Evolutionary conservation across 2,329 filamentous ascomycete species (phyloP).

Genomic region (Penicillium sp.): DNA sequence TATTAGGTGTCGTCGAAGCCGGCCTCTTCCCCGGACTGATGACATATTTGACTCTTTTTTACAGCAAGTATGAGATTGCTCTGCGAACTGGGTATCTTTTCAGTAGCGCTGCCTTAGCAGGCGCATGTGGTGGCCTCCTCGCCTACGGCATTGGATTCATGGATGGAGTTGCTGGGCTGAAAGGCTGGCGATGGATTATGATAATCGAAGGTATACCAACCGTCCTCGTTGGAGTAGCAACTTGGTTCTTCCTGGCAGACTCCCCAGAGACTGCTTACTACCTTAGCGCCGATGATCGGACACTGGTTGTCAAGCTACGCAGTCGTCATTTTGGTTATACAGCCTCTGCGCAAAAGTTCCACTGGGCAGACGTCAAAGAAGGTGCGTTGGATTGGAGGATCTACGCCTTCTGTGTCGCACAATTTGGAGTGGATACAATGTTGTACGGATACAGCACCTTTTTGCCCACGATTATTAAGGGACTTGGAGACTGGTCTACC

Average conservation of each 20-base stretch:
- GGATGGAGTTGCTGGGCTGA: slow-evolving; percentile 67
- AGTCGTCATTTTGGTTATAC: slow-evolving; percentile 56
- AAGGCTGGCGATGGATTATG: slow-evolving; percentile 76
- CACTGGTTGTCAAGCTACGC: slow-evolving; percentile 59
- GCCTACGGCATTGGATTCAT: slow-evolving; percentile 76
- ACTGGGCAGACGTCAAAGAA: slow-evolving; percentile 67
- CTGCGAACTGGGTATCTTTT: slow-evolving; percentile 76
- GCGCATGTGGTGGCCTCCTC: slow-evolving; percentile 73
- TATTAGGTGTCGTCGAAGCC: slow-evolving; percentile 66
- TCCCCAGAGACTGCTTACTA: slow-evolving; percentile 68
- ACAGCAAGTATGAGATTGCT: slow-evolving; percentile 74
- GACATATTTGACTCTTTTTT: slow-evolving; percentile 76
- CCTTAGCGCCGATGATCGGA: slow-evolving; percentile 63
- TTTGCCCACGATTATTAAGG: slow-evolving; percentile 76
- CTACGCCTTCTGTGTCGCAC: slow-evolving; percentile 69
- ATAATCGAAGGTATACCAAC: slow-evolving; percentile 62
- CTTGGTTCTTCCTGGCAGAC: slow-evolving; percentile 67
- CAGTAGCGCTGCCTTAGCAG: slow-evolving; percentile 66
- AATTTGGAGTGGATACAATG: slow-evolving; percentile 77
- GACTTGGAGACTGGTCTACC: slow-evolving; percentile 66
- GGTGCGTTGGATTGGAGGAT: slow-evolving; percentile 78
- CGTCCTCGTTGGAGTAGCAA: slow-evolving; percentile 60
- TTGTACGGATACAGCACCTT: slow-evolving; percentile 80
- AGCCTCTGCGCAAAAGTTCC: slow-evolving; percentile 57
- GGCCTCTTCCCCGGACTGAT: slow-evolving; percentile 72